Evolutionary conservation across 305 asterid genomes (phyloP), one percentile per base, ranked within the genome.

Genomic region (Fraxinus nigra): DNA sequence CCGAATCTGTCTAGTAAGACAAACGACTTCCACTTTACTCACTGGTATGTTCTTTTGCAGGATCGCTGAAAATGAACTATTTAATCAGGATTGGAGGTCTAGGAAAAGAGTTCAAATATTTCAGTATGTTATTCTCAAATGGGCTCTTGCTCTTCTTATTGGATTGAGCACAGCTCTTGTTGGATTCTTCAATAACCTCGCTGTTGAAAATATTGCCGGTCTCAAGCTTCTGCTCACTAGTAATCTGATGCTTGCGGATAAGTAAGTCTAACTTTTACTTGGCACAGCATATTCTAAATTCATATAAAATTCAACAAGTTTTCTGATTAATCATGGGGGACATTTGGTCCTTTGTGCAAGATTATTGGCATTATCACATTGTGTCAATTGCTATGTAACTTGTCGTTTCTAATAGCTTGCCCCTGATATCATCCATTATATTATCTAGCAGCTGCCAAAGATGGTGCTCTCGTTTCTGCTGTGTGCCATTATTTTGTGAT

Each of bases 71-170:
- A 95, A 93, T 43, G 98, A 95, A 76, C 93, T 95, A 40, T 90
- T 95, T 83, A 95, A 92, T 91, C 95, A 93, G 90, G 98, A 93
- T 79, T 95, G 99, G 99, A 91, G 99, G 81, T 90, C 98, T 70
- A 88, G 99, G 89, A 95, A 89, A 82, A 91, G 81, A 89, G 84
- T 87, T 59, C 89, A 95, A 88, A 95, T 95, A 78, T 86, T 84
- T 86, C 98, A 95, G 89, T 95, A 94, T 81, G 80, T 95, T 81
- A 88, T 91, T 81, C 94, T 93, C 78, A 95, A 95, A 83, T 95
- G 99, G 99, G 88, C 97, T 69, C 95, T 95, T 76, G 97, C 92
- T 65, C 97, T 95, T 85, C 94, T 93, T 85, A 94, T 95, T 79
- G 98, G 99, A 79, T 82, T 90, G 85, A 69, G 88, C 84, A 95